Evolutionary conservation across 441 rosid genomes (phyloP), one percentile per base, ranked within the genome.

Genomic region (Flueggea neowawraea): DNA sequence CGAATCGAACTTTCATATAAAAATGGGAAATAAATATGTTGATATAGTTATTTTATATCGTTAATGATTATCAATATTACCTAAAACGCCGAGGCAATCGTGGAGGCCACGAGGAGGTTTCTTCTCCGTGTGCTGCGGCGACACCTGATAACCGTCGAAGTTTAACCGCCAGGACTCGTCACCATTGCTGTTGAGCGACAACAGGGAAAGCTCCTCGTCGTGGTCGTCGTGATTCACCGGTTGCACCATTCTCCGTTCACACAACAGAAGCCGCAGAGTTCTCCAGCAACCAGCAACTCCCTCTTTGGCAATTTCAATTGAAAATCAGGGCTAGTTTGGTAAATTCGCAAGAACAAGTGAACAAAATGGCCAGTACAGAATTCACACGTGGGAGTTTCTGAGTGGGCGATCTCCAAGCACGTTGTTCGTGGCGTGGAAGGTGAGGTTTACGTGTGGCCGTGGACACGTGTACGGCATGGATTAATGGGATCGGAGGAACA

Each of bases 121-220:
- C 66, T 77, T 80, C 58, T 80, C 89, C 12, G 65, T 64, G 45
- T 75, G 89, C 62, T 81, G 86, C 3, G 84, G 10, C 0, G 88
- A 78, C 17, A 85, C 61, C 77, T 81, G 88, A 65, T 77, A 73
- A 6, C 88, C 87, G 13, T 87, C 91, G 75, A 94, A 94, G 82
- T 94, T 94, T 56, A 94, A 68, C 67, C 91, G 90, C 99, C 97
- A 94, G 8, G 99, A 89, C 3, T 52, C 58, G 61, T 87, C 96
- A 16, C 77, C 84, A 65, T 75, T 80, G 65, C 52, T 67, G 54
- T 74, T 69, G 48, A 60, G 72, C 14, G 78, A 44, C 73, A 86
- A 73, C 56, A 89, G 79, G 16, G 80, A 69, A 55, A 75, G 75
- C 73, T 80, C 95, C 80, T 89, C 97, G 12, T 84, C 95, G 41